Evolutionary conservation across 2,329 filamentous ascomycete genomes (phyloP).

Genomic region (Sclerotinia trifoliorum): DNA sequence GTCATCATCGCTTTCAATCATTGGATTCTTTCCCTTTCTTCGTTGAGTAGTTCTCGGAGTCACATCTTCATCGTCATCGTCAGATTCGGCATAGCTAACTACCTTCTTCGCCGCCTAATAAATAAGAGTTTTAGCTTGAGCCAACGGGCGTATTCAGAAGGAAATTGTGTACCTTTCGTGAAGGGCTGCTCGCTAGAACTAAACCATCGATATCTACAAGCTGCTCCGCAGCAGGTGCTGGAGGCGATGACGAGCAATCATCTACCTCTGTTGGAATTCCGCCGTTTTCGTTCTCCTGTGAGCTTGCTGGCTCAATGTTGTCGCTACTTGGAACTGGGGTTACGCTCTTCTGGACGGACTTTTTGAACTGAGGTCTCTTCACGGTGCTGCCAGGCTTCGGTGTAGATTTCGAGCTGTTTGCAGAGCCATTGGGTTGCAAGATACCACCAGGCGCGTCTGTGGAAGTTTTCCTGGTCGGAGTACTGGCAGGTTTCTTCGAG

Average conservation of each 20-base stretch:
- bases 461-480: slow-evolving; percentile 34
- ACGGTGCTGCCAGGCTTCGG: slow-evolving; percentile 39
- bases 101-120: slow-evolving; percentile 54
- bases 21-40: slow-evolving; percentile 54
- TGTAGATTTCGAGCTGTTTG: slow-evolving; percentile 41
- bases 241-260: slow-evolving; percentile 48
- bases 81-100: slow-evolving; percentile 83
- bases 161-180: slow-evolving; percentile 63
- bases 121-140: slow-evolving; percentile 5
- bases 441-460: slow-evolving; percentile 30
- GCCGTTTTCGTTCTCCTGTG: slow-evolving; percentile 60
- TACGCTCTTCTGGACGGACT: slow-evolving; percentile 44
- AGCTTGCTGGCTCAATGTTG: slow-evolving; percentile 63
- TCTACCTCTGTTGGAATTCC: slow-evolving; percentile 48
- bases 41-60: slow-evolving; percentile 41
- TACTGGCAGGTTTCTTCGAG: slow-evolving; percentile 53
- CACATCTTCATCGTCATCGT: slow-evolving; percentile 75
- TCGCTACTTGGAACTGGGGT: slow-evolving; percentile 84
- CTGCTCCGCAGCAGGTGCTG: slow-evolving; percentile 46
- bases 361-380: slow-evolving; percentile 45
- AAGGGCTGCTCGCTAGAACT: slow-evolving; percentile 64
- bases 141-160: not conserved
- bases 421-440: slow-evolving; percentile 39
- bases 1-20: slow-evolving; percentile 63
- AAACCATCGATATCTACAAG: slow-evolving; percentile 45